Evolutionary conservation across 257 asterid species (phyloP).

Genomic region (Buddleja alternifolia): DNA sequence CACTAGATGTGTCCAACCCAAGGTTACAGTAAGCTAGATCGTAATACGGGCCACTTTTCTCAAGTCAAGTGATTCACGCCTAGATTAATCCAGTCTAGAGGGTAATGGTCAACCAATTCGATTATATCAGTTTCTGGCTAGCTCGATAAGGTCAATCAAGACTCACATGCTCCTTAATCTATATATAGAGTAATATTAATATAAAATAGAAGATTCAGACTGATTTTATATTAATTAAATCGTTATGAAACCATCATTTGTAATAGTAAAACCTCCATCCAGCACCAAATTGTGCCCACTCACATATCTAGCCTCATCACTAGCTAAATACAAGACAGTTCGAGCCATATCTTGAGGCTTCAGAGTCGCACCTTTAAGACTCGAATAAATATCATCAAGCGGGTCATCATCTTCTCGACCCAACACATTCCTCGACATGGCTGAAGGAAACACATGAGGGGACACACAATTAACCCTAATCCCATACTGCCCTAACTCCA

Average conservation of each 20-base stretch:
- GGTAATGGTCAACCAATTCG: no score
- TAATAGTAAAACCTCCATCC: constrained; percentile 35
- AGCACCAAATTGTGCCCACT: constrained; percentile 43
- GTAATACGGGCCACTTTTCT: no score
- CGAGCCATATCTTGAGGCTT: constrained; percentile 28
- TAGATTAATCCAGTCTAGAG: no score
- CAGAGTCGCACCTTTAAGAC: constrained; percentile 24
- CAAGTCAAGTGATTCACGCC: no score
- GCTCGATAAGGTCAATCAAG: no score
- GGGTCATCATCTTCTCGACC: constrained; percentile 20
- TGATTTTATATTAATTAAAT: no score
- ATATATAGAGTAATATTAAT: no score
- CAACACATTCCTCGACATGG: background rate
- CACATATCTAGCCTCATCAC: constrained; percentile 37
- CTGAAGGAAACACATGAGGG: constrained; percentile 27
- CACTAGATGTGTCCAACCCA: no score
- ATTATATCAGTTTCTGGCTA: no score
- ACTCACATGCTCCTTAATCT: no score
- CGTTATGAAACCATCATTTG: background rate
- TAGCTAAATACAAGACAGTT: constrained; percentile 37
- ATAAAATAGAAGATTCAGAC: no score
- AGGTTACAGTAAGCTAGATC: no score
- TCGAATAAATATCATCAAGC: background rate
- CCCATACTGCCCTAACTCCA: constrained; percentile 32
- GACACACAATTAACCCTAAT: constrained; percentile 43